Base-by-base conservation (phyloP, 495 filamentous ascomycete genomes). In the Neurospora sp. region DNA sequence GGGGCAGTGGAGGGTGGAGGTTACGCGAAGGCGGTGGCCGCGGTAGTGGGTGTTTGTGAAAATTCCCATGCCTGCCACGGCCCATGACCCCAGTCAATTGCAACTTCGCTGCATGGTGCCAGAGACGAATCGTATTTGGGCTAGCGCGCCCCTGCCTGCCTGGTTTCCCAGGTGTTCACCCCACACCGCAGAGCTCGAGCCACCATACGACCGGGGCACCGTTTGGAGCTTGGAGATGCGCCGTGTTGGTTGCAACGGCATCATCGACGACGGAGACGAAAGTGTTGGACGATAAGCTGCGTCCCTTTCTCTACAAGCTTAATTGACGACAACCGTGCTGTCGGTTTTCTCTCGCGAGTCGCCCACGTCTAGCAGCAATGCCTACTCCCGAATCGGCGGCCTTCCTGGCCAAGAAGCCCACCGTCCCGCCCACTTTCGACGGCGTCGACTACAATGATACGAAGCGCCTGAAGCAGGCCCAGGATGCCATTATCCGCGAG, bases 391-490 rank as follows among this genome's bases (percentile, higher is more conserved):
- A 99, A 83, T 98, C 96, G 81, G 89, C 87, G 77, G 85, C 89
- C 77, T 99, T 98, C 89, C 89, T 96, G 79, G 93, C 94, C 77
- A 93, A 93, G 82, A 99, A 99, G 86, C 96, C 96, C 76, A 92
- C 87, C 68, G 96, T 99, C 69, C 89, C 95, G 42, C 93, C 96
- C 20, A 95, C 93, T 75, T 99, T 98, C 85, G 93, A 97, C 69
- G 94, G 95, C 78, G 96, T 99, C 82, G 94, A 98, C 86, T 98
- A 92, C 87, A 90, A 96, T 73, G 94, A 99, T 87, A 96, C 91
- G 76, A 87, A 87, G 79, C 89, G 91, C 75, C 84, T 98, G 70
- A 97, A 98, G 86, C 92, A 92, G 71, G 94, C 96, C 73, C 96
- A 97, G 77, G 96, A 99, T 78, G 91, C 95, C 41, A 90, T 99